These are phyloP conservation scores for Ormosia semicastrata DNA, from an alignment of 306 rosid genomes.

Conservation along the genomic window DNA sequence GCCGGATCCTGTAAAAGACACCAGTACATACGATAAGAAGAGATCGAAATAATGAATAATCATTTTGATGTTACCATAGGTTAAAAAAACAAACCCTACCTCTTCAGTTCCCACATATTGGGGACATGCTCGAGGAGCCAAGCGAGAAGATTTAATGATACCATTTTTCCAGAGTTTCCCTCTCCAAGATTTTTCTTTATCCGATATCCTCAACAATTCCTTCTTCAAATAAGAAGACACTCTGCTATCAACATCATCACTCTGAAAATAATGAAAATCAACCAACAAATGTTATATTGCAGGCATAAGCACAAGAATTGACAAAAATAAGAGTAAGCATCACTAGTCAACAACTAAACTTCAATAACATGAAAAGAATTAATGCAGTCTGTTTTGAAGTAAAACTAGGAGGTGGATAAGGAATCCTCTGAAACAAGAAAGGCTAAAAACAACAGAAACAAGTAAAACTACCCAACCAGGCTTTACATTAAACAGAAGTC, in stretches of 20 bases:
- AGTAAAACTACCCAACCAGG: not conserved
- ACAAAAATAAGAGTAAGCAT: not conserved
- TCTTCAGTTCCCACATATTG: conserved; percentile 89
- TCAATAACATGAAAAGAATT: not conserved
- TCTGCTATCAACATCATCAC: conserved; percentile 60
- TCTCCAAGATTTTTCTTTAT: conserved; percentile 78
- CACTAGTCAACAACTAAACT: conserved; percentile 12
- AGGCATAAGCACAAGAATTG: not conserved
- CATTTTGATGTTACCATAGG: conserved; percentile 16
- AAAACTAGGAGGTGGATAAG: conserved; percentile 3
- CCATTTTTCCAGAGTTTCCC: conserved; percentile 94
- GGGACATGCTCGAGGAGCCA: conserved; percentile 71
- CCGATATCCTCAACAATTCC: conserved; percentile 64
- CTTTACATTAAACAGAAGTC: conserved; percentile 7
- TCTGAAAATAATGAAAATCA: conserved; percentile 46
- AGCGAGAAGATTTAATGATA: conserved; percentile 61
- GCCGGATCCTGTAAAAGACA: conserved; percentile 70
- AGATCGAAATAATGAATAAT: conserved; percentile 16
- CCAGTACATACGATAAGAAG: conserved; percentile 26
- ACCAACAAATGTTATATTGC: conserved; percentile 18
- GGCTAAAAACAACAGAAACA: conserved; percentile 1
- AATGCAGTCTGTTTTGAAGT: not conserved
- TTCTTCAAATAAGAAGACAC: conserved; percentile 71
- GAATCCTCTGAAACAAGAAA: not conserved
- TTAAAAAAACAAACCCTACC: conserved; percentile 45